Conservation (phyloP, 495 filamentous ascomycete genomes). For the Lentithecium fluviatile region DNA sequence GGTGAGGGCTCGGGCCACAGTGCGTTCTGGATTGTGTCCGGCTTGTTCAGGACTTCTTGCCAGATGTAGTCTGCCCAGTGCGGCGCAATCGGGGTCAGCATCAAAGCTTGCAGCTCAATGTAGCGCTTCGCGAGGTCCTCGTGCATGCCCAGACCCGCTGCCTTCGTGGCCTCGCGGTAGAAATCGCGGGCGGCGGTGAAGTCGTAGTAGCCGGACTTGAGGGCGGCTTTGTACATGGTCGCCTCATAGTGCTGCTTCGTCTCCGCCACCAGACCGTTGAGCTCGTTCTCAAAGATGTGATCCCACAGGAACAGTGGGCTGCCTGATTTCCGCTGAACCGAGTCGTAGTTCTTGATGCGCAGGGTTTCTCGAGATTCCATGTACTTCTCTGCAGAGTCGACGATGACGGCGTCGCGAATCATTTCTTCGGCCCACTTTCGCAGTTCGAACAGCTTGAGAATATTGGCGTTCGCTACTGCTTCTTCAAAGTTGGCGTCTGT, state of each 20-base stretch:
- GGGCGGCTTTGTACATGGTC: constrained; percentile 84
- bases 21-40: constrained; percentile 72
- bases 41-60: constrained; percentile 79
- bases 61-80: constrained; percentile 96
- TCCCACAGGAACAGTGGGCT: constrained; percentile 73
- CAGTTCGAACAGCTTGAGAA: constrained; percentile 79
- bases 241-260: constrained; percentile 71
- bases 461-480: constrained; percentile 84
- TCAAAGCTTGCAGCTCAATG: constrained; percentile 80
- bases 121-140: constrained; percentile 71
- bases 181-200: constrained; percentile 80
- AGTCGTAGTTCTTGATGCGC: constrained; percentile 52
- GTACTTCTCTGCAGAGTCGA: constrained; percentile 39
- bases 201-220: constrained; percentile 81
- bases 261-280: constrained; percentile 78
- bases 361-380: constrained; percentile 51
- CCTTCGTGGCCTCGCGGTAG: constrained; percentile 77
- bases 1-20: constrained; percentile 71
- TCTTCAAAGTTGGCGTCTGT: constrained; percentile 98
- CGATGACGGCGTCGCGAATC: constrained; percentile 48
- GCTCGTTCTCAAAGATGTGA: constrained; percentile 86
- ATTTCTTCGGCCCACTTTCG: constrained; percentile 92
- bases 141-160: constrained; percentile 80
- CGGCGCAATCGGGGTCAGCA: constrained; percentile 77
- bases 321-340: constrained; percentile 58